phyloP scores from a whole-genome alignment of 2,329 filamentous ascomycete genomes.

The Aspergillus pseudotamarii region DNA sequence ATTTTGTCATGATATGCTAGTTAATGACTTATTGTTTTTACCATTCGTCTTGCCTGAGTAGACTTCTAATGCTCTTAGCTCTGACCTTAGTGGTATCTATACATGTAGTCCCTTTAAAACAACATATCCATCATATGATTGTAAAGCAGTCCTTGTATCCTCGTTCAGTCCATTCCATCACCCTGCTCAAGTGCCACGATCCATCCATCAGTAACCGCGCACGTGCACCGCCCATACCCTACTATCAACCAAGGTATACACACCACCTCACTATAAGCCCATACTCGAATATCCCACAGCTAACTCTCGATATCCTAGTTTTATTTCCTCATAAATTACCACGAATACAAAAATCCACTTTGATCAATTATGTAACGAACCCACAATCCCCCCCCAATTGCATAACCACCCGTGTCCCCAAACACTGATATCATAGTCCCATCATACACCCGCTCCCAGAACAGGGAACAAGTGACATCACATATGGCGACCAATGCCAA shows the following conservation, averaged over 20 bases:
- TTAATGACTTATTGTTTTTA: neutral
- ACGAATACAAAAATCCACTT: too few relatives aligned
- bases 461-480: constrained; percentile 15
- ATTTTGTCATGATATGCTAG: neutral
- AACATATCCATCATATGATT: too few relatives aligned
- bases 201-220: neutral
- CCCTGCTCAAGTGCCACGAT: too few relatives aligned
- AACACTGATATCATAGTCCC: constrained; percentile 18
- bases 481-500: neutral
- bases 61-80: neutral
- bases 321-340: too few relatives aligned
- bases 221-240: neutral
- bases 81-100: neutral
- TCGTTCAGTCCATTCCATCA: too few relatives aligned
- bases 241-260: neutral
- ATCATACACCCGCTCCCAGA: constrained; percentile 7
- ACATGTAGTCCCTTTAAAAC: too few relatives aligned
- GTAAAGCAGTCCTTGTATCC: too few relatives aligned
- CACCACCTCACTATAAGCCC: too few relatives aligned
- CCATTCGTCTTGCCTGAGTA: neutral
- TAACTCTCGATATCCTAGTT: too few relatives aligned
- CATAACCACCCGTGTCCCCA: neutral
- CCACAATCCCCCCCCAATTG: neutral
- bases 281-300: too few relatives aligned
- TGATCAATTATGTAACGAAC: neutral